Evolutionary conservation across 495 filamentous ascomycete species (phyloP).

Genomic region (Evansstolkia leycettana): DNA sequence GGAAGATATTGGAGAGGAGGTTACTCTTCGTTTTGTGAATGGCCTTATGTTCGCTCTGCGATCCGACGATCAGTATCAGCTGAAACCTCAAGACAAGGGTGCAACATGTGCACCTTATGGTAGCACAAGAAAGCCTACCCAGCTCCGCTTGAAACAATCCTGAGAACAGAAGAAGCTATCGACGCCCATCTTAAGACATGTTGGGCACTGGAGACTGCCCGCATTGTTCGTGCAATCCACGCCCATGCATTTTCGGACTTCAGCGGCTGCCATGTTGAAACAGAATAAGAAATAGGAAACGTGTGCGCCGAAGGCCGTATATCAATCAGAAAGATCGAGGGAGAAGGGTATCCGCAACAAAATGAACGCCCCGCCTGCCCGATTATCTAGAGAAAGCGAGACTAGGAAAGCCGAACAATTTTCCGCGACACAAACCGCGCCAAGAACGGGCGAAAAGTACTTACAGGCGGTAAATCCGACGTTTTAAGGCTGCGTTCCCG

Average conservation of each 20-base stretch:
- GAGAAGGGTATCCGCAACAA: too few species aligned
- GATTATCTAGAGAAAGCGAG: too few species aligned
- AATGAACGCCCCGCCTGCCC: too few species aligned
- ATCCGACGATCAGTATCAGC: constrained; percentile 12
- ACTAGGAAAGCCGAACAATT: too few species aligned
- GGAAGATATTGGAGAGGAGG: constrained; percentile 53
- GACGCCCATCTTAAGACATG: constrained; percentile 78
- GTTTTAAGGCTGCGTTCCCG: too few species aligned
- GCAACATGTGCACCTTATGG: constrained; percentile 15
- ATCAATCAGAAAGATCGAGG: too few species aligned
- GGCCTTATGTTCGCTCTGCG: constrained; percentile 70
- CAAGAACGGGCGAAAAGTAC: too few species aligned
- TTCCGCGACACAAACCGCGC: too few species aligned
- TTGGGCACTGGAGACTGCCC: constrained; percentile 80
- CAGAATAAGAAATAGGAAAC: too few species aligned
- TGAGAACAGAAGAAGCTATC: constrained; percentile 96
- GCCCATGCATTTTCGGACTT: constrained; percentile 64
- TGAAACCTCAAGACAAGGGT: constrained; percentile 3
- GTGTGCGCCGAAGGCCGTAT: too few species aligned
- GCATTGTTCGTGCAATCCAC: constrained; percentile 74
- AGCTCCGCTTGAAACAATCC: constrained; percentile 97
- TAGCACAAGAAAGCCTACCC: constrained; percentile 51
- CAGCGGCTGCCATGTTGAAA: constrained; percentile 13
- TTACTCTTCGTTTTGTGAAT: constrained; percentile 77
- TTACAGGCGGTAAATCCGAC: too few species aligned